These are phyloP conservation scores for Galerina marginata DNA, from an alignment of 768 basidiomycete genomes.

Conservation along the genomic window DNA sequence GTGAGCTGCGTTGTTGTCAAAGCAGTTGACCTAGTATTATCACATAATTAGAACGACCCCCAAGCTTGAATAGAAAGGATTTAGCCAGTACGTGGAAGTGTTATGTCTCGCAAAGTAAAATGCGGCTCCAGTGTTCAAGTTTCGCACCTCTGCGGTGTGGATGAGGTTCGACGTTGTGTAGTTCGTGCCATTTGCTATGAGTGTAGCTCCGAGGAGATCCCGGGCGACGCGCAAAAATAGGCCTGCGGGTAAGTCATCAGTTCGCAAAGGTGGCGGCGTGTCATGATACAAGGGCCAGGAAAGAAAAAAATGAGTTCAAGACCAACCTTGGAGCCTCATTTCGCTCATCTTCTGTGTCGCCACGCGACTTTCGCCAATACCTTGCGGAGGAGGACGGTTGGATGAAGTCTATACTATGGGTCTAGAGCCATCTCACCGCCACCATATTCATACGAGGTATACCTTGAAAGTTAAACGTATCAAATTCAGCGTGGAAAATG, in stretches of 20 bases:
- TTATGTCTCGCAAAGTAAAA: slow-evolving; percentile 60
- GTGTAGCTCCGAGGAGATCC: slow-evolving; percentile 47
- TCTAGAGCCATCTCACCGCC: slow-evolving; percentile 28
- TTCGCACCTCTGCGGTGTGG: slow-evolving; percentile 53
- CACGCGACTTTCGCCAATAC: slow-evolving; percentile 59
- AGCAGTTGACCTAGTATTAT: slow-evolving; percentile 43
- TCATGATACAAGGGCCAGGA: too few species aligned
- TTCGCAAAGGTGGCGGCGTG: not conserved
- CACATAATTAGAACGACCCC: not conserved
- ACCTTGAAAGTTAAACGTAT: slow-evolving; percentile 13
- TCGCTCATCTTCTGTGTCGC: slow-evolving; percentile 55
- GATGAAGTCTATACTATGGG: too few species aligned
- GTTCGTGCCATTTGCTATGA: slow-evolving; percentile 55
- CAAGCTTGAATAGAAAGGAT: too few species aligned
- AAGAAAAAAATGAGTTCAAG: not conserved
- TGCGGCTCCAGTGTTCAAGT: slow-evolving; percentile 46
- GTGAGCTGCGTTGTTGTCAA: slow-evolving; percentile 48
- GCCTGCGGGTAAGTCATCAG: slow-evolving; percentile 29
- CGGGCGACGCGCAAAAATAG: slow-evolving; percentile 57
- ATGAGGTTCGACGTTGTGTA: slow-evolving; percentile 50
- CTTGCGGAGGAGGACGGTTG: slow-evolving; percentile 21
- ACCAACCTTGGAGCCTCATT: slow-evolving; percentile 53
- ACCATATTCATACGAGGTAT: slow-evolving; percentile 69
- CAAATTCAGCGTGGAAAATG: too few species aligned
- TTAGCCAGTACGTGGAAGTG: slow-evolving; percentile 38